Evolutionary conservation across 805 yeast species (phyloP), one percentile per base, ranked within the genome.

Genomic region (Priceomyces castillae): DNA sequence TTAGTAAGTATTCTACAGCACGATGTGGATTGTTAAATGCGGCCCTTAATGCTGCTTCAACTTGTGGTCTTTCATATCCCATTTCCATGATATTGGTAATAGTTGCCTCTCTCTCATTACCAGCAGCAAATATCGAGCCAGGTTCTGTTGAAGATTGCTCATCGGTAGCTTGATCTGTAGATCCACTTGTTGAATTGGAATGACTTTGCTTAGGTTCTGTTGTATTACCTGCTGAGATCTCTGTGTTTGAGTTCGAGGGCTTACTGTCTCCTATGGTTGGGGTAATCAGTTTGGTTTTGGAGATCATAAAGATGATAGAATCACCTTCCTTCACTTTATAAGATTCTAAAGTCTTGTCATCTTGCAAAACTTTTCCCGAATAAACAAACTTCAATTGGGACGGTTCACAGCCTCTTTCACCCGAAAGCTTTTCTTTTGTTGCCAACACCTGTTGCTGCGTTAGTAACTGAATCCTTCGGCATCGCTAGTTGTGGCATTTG

Each of bases 11-110:
- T 62, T 94, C 99, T 11, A 94, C 98, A 0, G 99, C 99, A 57
- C 99, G 82, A 62, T 92, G 98, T 16, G 99, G 98, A 66, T 94
- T 90, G 69, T 92, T 92, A 71, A 82, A 94, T 1, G 99, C 98
- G 12, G 96, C 96, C 54, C 95, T 81, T 61, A 94, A 71, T 0
- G 99, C 99, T 37, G 81, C 78, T 66, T 88, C 95, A 19, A 89
- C 97, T 60, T 88, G 87, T 14, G 80, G 77, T 54, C 95, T 81
- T 40, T 85, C 88, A 60, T 90, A 94, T 7, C 99, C 99, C 97
- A 94, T 90, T 53, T 88, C 97, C 82, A 90, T 79, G 63, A 94
- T 90, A 59, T 84, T 84, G 46, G 74, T 76, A 45, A 92, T 78
- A 26, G 95, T 87, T 23, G 82, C 78, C 55, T 86, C 89, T 53